Percentiles rank a stretch among this genome's conserved stretches.
phyloP scores from a whole-genome alignment of 371 early-diverging fungal species.

The Lichtheimia corymbifera region DNA sequence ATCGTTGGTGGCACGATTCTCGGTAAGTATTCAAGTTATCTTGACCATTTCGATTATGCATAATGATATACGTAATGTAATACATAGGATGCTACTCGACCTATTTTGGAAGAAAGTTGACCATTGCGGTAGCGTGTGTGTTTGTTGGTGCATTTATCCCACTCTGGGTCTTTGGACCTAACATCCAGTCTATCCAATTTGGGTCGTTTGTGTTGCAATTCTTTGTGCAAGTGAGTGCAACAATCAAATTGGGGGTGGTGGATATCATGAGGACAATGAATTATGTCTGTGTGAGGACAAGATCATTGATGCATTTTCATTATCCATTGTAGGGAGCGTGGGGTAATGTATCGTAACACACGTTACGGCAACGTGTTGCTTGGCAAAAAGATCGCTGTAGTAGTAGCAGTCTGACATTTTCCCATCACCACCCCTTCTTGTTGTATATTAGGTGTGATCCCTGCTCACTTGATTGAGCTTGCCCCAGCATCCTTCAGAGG shows the following conservation, averaged over 20 bases:
- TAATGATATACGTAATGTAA: no score
- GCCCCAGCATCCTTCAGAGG: slow-evolving; percentile 67
- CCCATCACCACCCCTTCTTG: neutral
- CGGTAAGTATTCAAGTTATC: no score
- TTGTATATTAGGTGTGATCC: slow-evolving; percentile 48
- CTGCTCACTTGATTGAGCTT: slow-evolving; percentile 70
- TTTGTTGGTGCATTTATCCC: slow-evolving; percentile 66
- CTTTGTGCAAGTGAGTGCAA: slow-evolving; percentile 46
- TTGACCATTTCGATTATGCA: no score
- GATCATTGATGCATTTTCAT: neutral
- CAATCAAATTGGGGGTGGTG: no score
- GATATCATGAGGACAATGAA: neutral
- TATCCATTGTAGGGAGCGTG: slow-evolving; percentile 49
- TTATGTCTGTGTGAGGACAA: neutral
- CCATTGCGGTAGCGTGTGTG: slow-evolving; percentile 47
- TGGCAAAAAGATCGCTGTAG: neutral
- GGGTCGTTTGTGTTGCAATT: slow-evolving; percentile 68
- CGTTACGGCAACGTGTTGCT: neutral
- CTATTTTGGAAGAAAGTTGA: slow-evolving; percentile 63
- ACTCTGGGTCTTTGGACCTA: slow-evolving; percentile 61
- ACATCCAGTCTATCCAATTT: slow-evolving; percentile 44
- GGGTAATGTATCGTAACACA: slow-evolving; percentile 37
- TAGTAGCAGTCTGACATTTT: neutral
- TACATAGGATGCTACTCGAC: slow-evolving; percentile 64
- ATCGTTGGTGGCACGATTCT: neutral